Evolutionary conservation across 805 yeast species (phyloP), one percentile per base, ranked within the genome.

Genomic region (Lachancea mirantina): DNA sequence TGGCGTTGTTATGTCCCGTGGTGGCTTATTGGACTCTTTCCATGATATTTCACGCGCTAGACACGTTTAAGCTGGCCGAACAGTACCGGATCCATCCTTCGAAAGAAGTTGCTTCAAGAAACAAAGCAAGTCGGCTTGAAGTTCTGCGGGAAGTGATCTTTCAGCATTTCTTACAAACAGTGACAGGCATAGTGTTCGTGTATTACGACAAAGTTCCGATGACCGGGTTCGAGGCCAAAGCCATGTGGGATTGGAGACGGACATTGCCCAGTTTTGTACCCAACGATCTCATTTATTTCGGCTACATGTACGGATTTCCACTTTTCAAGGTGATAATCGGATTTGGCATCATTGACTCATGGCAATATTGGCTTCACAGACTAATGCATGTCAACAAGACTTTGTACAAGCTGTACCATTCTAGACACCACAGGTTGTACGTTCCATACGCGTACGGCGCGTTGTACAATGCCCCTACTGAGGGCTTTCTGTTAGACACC

Each of bases 381-480:
- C 55, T 70, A 42, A 88, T 92, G 97, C 98, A 92, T 55, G 50
- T 68, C 53, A 83, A 83, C 68, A 78, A 77, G 53, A 62, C 67
- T 35, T 64, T 88, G 30, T 92, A 92, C 70, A 73, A 71, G 42
- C 64, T 75, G 33, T 84, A 84, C 67, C 98, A 92, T 59, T 85
- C 97, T 5, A 78, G 95, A 45, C 98, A 92, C 61, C 98, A 92
- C 61, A 67, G 89, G 34, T 67, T 92, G 31, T 89, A 92, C 47
- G 96, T 92, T 22, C 98, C 98, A 6, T 92, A 87, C 58, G 96
- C 97, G 1, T 88, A 70, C 59, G 98, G 98, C 32, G 98, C 98
- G 2, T 68, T 92, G 19, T 92, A 84, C 67, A 92, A 92, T 61
- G 87, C 87, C 47, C 94, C 96, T 14, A 70, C 84, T 13, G 98